phyloP scores from a whole-genome alignment of 2,329 filamentous ascomycete genomes.

The Fusarium protoensiforme region DNA sequence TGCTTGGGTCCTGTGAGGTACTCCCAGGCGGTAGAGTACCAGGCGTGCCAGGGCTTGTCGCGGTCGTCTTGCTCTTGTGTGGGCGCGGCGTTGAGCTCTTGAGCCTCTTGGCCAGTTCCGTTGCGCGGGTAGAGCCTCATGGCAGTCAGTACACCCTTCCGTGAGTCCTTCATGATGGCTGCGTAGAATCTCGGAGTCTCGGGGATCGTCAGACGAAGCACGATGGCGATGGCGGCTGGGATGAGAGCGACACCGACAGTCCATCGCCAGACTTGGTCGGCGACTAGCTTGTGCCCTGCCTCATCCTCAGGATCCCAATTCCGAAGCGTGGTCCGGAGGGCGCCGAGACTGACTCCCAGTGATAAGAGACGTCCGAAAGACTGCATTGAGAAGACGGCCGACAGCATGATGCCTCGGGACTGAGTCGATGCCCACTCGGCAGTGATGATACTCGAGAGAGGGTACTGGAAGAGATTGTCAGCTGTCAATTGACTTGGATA shows the following conservation, averaged over 20 bases:
- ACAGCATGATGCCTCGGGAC: slow-evolving; percentile 4
- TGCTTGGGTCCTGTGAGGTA: slow-evolving; percentile 9
- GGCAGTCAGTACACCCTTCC: neutral
- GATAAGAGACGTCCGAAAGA: slow-evolving; percentile 1
- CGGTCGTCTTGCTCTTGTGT: neutral
- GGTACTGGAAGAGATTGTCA: neutral
- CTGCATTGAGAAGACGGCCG: slow-evolving; percentile 11
- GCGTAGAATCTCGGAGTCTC: slow-evolving; percentile 9
- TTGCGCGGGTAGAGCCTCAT: neutral
- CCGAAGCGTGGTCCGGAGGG: neutral
- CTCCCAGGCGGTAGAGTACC: neutral
- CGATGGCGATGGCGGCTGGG: neutral
- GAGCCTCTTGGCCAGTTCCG: neutral
- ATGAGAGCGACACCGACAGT: slow-evolving; percentile 5
- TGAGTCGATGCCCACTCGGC: slow-evolving; percentile 8
- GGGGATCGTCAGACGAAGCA: slow-evolving; percentile 2
- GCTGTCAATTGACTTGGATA: neutral
- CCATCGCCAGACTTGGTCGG: slow-evolving; percentile 8
- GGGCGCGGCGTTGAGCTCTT: neutral
- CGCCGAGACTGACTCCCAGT: neutral
- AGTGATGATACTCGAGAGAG: slow-evolving; percentile 2
- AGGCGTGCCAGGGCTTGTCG: slow-evolving; percentile 1
- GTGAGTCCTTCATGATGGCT: slow-evolving; percentile 2
- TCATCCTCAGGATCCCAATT: neutral
- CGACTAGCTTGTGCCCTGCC: neutral